phyloP scores from a whole-genome alignment of 2,329 filamentous ascomycete genomes.

The Sarocladium kiliense region DNA sequence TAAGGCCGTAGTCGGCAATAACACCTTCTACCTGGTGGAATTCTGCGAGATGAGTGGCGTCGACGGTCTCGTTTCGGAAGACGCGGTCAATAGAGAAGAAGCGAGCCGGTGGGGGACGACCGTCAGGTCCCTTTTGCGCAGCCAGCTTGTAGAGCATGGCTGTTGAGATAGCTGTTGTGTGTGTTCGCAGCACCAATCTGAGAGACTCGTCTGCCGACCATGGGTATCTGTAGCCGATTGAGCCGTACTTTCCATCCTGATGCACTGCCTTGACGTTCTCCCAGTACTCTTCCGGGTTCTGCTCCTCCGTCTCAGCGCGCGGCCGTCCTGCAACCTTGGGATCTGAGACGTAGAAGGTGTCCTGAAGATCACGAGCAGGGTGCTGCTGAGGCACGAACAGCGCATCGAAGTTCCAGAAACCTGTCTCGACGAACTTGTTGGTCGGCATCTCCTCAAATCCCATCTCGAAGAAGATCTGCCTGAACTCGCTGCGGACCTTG shows the following conservation, averaged over 20 bases:
- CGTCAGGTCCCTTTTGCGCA: constrained; percentile 69
- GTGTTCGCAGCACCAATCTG: constrained; percentile 85
- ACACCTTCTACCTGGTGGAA: constrained; percentile 99
- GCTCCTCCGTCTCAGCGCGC: constrained; percentile 45
- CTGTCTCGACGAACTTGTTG: constrained; percentile 86
- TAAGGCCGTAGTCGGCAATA: constrained; percentile 92
- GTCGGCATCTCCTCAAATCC: constrained; percentile 99
- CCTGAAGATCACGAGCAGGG: constrained; percentile 92
- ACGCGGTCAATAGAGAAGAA: constrained; percentile 99
- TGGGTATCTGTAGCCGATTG: constrained; percentile 92
- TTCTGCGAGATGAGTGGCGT: constrained; percentile 93
- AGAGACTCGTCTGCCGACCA: constrained; percentile 86
- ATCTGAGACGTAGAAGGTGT: constrained; percentile 97
- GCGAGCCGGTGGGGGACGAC: constrained; percentile 63
- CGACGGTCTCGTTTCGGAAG: constrained; percentile 96
- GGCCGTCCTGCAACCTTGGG: constrained; percentile 70
- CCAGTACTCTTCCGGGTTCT: constrained; percentile 81
- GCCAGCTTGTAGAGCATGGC: constrained; percentile 90
- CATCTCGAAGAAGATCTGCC: constrained; percentile 98
- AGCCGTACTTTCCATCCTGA: constrained; percentile 86
- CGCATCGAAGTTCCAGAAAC: constrained; percentile 97
- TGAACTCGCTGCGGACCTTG: constrained; percentile 93
- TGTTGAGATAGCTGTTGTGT: constrained; percentile 89
- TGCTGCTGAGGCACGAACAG: constrained; percentile 98
- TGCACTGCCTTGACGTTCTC: constrained; percentile 83